Conservation (phyloP, 306 rosid species). For the Crotalaria pallida region DNA sequence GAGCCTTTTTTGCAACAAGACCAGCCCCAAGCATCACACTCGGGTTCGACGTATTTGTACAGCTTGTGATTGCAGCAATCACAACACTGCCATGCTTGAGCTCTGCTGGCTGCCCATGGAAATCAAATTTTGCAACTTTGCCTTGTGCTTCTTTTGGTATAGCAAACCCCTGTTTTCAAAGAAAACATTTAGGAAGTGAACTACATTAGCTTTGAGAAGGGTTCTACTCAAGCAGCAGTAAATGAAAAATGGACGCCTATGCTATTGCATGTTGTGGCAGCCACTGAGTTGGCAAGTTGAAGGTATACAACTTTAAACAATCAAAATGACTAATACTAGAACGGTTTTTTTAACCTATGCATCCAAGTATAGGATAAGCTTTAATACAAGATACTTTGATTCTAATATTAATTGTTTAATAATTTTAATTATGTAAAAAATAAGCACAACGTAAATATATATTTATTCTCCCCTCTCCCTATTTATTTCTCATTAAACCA, state of each 20-base stretch:
- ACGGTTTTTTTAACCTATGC: too few species aligned
- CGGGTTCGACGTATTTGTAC: slow-evolving; percentile 97
- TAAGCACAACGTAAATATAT: too few species aligned
- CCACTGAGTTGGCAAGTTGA: slow-evolving; percentile 15
- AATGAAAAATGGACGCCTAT: background rate
- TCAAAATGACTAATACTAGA: slow-evolving; percentile 1
- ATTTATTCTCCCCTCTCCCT: too few species aligned
- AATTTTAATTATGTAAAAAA: too few species aligned
- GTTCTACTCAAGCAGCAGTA: background rate
- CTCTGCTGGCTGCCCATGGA: slow-evolving; percentile 88
- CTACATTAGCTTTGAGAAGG: background rate
- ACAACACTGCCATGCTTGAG: slow-evolving; percentile 90
- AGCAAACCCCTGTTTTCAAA: slow-evolving; percentile 71
- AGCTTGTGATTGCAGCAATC: slow-evolving; percentile 96
- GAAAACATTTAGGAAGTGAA: background rate
- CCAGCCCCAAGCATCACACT: slow-evolving; percentile 99
- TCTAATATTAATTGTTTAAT: too few species aligned
- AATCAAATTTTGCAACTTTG: slow-evolving; percentile 76
- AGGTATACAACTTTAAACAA: slow-evolving; percentile 12
- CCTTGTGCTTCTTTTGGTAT: slow-evolving; percentile 78
- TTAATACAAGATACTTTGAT: too few species aligned
- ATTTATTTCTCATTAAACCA: too few species aligned
- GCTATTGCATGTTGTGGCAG: slow-evolving; percentile 4
- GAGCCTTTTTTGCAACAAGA: slow-evolving; percentile 89
- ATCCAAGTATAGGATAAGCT: too few species aligned